Conservation (phyloP, 1,284 basidiomycete genomes). For the Tylopilus orsonianus region DNA sequence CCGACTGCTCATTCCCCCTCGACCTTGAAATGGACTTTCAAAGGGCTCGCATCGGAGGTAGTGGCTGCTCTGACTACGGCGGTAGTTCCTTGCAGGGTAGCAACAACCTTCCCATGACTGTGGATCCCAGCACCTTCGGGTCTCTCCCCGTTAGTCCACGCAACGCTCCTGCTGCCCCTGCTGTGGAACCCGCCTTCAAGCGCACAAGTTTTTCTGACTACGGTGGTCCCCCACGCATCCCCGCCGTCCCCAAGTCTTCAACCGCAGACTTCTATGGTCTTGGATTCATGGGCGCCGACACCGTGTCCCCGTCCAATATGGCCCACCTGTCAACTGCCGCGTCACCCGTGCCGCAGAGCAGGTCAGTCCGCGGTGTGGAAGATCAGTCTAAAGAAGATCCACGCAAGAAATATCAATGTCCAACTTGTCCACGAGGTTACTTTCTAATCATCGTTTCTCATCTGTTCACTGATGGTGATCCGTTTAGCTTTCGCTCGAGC, state of each 20-base stretch:
- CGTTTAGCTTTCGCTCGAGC: slow-evolving; percentile 79
- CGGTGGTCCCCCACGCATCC: slow-evolving; percentile 47
- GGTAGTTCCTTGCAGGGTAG: slow-evolving; percentile 39
- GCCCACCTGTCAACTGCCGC: slow-evolving; percentile 47
- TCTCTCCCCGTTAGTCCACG: slow-evolving; percentile 60
- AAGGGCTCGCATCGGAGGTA: slow-evolving; percentile 52
- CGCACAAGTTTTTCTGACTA: slow-evolving; percentile 67
- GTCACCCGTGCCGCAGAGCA: slow-evolving; percentile 41
- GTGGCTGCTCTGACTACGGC: slow-evolving; percentile 52
- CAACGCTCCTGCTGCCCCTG: slow-evolving; percentile 45
- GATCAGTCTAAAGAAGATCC: slow-evolving; percentile 55
- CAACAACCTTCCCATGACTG: slow-evolving; percentile 40
- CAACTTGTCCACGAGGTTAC: slow-evolving; percentile 67
- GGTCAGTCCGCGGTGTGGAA: slow-evolving; percentile 38
- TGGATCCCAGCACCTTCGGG: slow-evolving; percentile 55
- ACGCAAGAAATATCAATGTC: slow-evolving; percentile 74
- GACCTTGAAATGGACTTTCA: slow-evolving; percentile 75
- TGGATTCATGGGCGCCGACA: slow-evolving; percentile 36
- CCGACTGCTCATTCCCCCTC: slow-evolving; percentile 53
- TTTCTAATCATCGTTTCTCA: slow-evolving; percentile 5
- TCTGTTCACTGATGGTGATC: slow-evolving; percentile 1
- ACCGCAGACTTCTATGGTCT: slow-evolving; percentile 58
- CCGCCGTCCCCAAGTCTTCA: slow-evolving; percentile 40
- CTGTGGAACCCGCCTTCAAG: slow-evolving; percentile 36
- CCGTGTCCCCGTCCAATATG: slow-evolving; percentile 58